Conservation (phyloP, 2,329 filamentous ascomycete species). For the Hirsutella thompsonii region DNA sequence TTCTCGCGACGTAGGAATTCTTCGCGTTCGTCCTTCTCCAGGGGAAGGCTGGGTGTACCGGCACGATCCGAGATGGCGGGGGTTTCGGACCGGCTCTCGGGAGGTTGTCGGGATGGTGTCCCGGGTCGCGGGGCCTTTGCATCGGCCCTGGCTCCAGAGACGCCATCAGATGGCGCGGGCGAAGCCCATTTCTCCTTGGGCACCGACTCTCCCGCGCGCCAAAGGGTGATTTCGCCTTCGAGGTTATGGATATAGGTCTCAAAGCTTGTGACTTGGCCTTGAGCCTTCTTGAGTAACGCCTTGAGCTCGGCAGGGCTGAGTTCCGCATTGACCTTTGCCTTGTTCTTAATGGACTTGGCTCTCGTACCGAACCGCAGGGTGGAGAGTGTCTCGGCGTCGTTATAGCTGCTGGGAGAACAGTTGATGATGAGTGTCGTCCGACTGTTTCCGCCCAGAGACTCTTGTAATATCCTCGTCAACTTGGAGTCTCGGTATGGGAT, state of each 20-base stretch:
- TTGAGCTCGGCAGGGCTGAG: constrained; percentile 94
- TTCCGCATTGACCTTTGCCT: constrained; percentile 98
- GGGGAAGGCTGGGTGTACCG: constrained; percentile 71
- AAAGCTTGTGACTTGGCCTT: constrained; percentile 78
- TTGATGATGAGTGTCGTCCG: constrained; percentile 98
- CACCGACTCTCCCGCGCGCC: constrained; percentile 79
- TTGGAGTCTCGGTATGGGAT: constrained; percentile 97
- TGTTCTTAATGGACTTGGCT: constrained; percentile 99
- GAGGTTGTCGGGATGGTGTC: constrained; percentile 34
- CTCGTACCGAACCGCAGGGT: constrained; percentile 90
- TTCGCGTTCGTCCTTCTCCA: constrained; percentile 94
- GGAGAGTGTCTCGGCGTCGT: constrained; percentile 86
- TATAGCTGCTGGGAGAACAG: constrained; percentile 97
- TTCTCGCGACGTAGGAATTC: constrained; percentile 93
- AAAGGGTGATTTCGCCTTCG: constrained; percentile 73
- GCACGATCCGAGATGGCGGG: constrained; percentile 64
- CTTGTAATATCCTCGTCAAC: constrained; percentile 91
- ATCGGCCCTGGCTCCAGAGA: constrained; percentile 25
- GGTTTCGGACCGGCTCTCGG: constrained; percentile 50
- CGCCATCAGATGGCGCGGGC: constrained; percentile 39
- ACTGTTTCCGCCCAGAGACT: constrained; percentile 94
- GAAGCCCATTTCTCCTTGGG: constrained; percentile 82
- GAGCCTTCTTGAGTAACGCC: constrained; percentile 79
- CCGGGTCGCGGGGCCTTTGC: constrained; percentile 35
- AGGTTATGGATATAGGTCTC: constrained; percentile 74